Evolutionary conservation across 129 eudicot species (phyloP).

Genomic region (Mikania micrantha): DNA sequence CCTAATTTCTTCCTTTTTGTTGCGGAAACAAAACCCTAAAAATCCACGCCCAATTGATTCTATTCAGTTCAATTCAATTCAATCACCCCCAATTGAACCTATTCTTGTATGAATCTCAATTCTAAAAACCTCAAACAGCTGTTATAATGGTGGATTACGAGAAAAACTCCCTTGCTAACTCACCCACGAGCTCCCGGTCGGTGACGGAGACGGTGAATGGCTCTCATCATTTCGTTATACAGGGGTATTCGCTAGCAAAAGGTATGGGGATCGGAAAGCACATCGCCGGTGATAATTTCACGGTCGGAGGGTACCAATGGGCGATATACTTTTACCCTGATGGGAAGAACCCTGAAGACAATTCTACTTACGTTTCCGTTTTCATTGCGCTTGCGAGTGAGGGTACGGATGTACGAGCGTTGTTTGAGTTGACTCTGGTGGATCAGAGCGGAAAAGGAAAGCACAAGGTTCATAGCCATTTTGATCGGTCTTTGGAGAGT

Average conservation of each 20-base stretch:
- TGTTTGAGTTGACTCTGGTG: slow-evolving; percentile 71
- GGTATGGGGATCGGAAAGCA: slow-evolving; percentile 91
- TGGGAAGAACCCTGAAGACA: slow-evolving; percentile 85
- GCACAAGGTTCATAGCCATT: slow-evolving; percentile 85
- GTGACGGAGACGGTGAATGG: slow-evolving; percentile 78
- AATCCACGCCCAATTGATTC: slow-evolving; percentile 1
- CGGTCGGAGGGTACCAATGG: slow-evolving; percentile 85
- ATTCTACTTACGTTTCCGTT: slow-evolving; percentile 70
- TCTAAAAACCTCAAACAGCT: background rate
- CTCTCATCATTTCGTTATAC: slow-evolving; percentile 68
- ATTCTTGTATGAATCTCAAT: slow-evolving; percentile 16
- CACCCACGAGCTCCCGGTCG: slow-evolving; percentile 65
- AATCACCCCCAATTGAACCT: background rate
- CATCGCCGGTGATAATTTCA: slow-evolving; percentile 80
- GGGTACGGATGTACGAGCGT: slow-evolving; percentile 83
- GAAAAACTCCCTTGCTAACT: slow-evolving; percentile 24
- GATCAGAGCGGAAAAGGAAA: slow-evolving; percentile 84
- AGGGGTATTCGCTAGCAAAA: slow-evolving; percentile 78
- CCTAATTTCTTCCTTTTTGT: background rate
- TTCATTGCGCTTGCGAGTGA: slow-evolving; percentile 85
- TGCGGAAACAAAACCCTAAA: slow-evolving; percentile 19
- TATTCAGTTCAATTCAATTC: slow-evolving; percentile 2
- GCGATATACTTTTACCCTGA: slow-evolving; percentile 89
- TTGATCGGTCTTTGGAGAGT: slow-evolving; percentile 75
- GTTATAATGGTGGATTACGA: slow-evolving; percentile 20